A percentile compares a stretch with the other conserved stretches of the same genome.
Evolutionary conservation across 1,139 yeast genomes (phyloP).

Genomic region (Lizanozyma gosingica): DNA sequence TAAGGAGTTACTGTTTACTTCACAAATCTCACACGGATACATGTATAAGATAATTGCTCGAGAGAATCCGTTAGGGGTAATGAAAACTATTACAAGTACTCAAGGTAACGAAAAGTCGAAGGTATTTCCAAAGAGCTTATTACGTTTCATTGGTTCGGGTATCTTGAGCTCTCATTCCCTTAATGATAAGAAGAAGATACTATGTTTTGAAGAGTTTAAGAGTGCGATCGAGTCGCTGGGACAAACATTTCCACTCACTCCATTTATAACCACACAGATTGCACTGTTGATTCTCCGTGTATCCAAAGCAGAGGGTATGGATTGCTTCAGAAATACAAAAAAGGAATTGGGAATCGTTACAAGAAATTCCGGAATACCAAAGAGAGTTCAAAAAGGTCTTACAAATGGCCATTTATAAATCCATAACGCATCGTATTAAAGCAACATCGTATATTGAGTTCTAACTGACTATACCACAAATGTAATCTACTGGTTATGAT

Average conservation of each 20-base stretch:
- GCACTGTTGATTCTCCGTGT: not conserved
- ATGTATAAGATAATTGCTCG: not conserved
- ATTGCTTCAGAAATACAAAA: not conserved
- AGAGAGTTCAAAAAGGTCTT: not conserved
- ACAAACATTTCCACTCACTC: not conserved
- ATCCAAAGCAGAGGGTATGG: not conserved
- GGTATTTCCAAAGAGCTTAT: not conserved
- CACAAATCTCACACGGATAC: not conserved
- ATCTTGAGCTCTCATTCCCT: not conserved
- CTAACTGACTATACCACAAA: too few relatives aligned
- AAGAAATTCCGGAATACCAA: not conserved
- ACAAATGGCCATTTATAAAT: not conserved
- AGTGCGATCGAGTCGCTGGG: not conserved
- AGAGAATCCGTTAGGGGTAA: not conserved
- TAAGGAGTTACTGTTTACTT: not conserved
- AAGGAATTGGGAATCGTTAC: not conserved
- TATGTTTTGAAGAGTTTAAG: not conserved
- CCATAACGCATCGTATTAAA: too few relatives aligned
- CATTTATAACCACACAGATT: not conserved
- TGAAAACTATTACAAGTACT: not conserved
- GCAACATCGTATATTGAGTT: too few relatives aligned
- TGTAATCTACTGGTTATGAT: too few relatives aligned
- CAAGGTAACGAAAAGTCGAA: not conserved
- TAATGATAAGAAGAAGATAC: not conserved
- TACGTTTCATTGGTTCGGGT: not conserved